A percentile compares a stretch with the other conserved stretches of the same genome.
Evolutionary conservation across 805 yeast species (phyloP).

Genomic region (Yarrowia porcina): DNA sequence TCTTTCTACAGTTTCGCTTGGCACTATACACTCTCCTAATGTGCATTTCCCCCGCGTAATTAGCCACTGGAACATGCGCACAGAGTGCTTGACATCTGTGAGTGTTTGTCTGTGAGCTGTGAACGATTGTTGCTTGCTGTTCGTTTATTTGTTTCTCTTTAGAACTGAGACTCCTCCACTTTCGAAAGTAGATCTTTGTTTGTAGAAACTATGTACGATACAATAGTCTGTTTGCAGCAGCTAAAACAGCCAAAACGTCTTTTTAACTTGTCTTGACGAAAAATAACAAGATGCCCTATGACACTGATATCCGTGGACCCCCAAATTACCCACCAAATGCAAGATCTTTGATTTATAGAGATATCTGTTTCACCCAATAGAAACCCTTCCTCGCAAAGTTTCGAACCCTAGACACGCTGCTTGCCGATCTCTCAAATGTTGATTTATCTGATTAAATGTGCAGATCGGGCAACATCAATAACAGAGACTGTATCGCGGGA

Average conservation of each 20-base stretch:
- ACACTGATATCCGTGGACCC: too few relatives aligned
- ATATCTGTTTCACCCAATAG: neutral
- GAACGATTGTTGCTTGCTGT: slow-evolving; percentile 7
- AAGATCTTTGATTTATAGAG: neutral
- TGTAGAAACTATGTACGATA: too few relatives aligned
- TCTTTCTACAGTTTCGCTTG: neutral
- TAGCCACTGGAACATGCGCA: neutral
- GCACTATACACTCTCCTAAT: too few relatives aligned
- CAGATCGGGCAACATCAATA: too few relatives aligned
- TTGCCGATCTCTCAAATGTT: neutral
- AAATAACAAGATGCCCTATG: too few relatives aligned
- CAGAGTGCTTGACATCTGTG: neutral
- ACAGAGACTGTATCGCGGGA: too few relatives aligned
- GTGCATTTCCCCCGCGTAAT: too few relatives aligned
- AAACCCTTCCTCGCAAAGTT: neutral
- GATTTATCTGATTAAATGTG: slow-evolving; percentile 19
- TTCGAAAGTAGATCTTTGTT: neutral
- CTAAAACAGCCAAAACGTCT: too few relatives aligned
- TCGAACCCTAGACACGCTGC: neutral
- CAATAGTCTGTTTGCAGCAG: too few relatives aligned
- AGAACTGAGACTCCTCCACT: neutral
- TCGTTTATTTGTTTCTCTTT: neutral
- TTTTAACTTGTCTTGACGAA: too few relatives aligned
- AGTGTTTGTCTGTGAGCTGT: neutral
- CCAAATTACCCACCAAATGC: neutral